phyloP scores from a whole-genome alignment of 768 basidiomycete genomes.

The Mycena albidolilacea region DNA sequence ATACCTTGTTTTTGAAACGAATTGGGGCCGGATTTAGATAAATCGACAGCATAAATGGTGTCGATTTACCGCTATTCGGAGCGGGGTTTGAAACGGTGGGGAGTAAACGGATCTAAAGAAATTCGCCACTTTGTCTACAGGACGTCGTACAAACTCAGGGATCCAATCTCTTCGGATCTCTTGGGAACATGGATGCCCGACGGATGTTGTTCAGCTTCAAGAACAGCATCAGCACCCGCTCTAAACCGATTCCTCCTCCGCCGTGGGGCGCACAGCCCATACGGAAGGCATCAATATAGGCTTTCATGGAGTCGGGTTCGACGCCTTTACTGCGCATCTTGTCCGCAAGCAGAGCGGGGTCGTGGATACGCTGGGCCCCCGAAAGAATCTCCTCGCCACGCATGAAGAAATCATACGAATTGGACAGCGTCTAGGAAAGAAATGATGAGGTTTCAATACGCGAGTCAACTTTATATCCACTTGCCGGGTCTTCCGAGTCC shows the following conservation, averaged over 20 bases:
- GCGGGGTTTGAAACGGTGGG: conserved; percentile 5
- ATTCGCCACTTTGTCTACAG: conserved; percentile 24
- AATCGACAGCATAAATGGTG: neutral
- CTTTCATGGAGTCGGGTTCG: conserved; percentile 92
- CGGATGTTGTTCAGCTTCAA: conserved; percentile 97
- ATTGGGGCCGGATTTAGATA: neutral
- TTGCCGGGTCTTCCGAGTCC: conserved; percentile 89
- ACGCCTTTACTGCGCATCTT: conserved; percentile 92
- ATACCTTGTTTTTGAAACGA: conserved; percentile 26
- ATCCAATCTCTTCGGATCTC: conserved; percentile 95
- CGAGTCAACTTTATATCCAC: conserved; percentile 44
- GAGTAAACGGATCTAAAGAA: conserved; percentile 15
- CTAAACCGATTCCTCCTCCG: conserved; percentile 95
- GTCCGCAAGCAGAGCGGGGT: conserved; percentile 83
- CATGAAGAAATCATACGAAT: conserved; percentile 99
- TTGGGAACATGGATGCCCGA: conserved; percentile 93
- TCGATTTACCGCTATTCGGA: conserved; percentile 29
- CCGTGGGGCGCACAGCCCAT: conserved; percentile 97
- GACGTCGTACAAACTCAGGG: conserved; percentile 64
- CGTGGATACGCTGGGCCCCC: conserved; percentile 98
- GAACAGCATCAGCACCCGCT: conserved; percentile 98
- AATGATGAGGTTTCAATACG: conserved; percentile 22
- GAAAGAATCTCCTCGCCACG: conserved; percentile 98
- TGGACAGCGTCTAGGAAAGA: conserved; percentile 80
- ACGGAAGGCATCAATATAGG: conserved; percentile 94